A percentile compares a stretch with the other conserved stretches of the same genome.
These are phyloP conservation scores for Dissophora globulifera DNA, from an alignment of 192 early-diverging fungal genomes.

Conservation along the genomic window DNA sequence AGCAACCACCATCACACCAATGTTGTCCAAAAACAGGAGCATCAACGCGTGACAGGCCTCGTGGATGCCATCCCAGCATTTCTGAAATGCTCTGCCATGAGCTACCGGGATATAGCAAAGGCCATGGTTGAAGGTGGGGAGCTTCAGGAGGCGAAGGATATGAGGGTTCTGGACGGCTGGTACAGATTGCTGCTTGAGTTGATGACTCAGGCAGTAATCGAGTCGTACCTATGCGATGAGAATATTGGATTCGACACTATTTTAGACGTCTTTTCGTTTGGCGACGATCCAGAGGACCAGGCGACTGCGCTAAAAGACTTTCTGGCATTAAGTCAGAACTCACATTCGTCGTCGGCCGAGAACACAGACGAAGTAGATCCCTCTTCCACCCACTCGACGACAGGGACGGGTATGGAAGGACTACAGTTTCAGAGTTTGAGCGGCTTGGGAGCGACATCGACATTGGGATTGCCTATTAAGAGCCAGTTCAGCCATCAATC, in stretches of 20 bases:
- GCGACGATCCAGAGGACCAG: constrained; percentile 61
- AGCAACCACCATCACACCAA: neutral
- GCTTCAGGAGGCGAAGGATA: constrained; percentile 15
- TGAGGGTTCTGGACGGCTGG: constrained; percentile 61
- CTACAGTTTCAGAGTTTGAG: constrained; percentile 51
- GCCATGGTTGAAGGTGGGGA: constrained; percentile 9
- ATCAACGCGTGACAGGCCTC: constrained; percentile 49
- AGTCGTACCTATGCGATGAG: constrained; percentile 63
- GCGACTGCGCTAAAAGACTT: constrained; percentile 19
- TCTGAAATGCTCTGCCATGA: constrained; percentile 60
- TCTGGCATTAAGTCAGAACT: too few relatives aligned
- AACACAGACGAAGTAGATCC: neutral
- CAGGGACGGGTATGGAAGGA: constrained; percentile 52
- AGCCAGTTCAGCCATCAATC: neutral
- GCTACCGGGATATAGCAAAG: constrained; percentile 53
- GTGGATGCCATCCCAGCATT: constrained; percentile 66
- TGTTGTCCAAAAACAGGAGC: constrained; percentile 21
- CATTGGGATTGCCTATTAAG: constrained; percentile 4
- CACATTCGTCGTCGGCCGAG: constrained; percentile 12
- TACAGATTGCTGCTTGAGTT: constrained; percentile 62
- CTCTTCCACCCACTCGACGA: neutral
- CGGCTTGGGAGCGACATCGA: constrained; percentile 17
- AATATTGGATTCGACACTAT: constrained; percentile 58
- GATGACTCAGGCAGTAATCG: constrained; percentile 64
- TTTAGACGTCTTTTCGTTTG: constrained; percentile 64